These are phyloP conservation scores for Nannizziopsis barbatae DNA, from an alignment of 2,329 filamentous ascomycete species.

Conservation along the genomic window DNA sequence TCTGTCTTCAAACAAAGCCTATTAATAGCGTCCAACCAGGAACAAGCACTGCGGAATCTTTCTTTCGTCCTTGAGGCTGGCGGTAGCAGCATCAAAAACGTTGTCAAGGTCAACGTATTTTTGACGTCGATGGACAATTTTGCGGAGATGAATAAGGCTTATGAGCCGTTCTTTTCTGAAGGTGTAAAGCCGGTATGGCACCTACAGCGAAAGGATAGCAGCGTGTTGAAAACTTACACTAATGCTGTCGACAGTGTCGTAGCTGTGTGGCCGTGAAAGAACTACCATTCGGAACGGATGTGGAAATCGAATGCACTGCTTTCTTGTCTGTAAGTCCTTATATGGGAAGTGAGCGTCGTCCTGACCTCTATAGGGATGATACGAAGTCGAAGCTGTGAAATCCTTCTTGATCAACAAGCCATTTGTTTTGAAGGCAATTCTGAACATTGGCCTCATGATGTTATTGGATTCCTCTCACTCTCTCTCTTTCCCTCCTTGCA, in stretches of 20 bases:
- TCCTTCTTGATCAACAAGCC: not conserved
- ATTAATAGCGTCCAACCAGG: not conserved
- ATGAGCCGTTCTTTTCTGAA: constrained; percentile 50
- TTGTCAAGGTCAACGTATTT: constrained; percentile 58
- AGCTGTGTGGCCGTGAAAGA: constrained; percentile 14
- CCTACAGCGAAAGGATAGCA: no score
- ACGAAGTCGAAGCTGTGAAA: constrained; percentile 3
- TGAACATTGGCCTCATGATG: not conserved
- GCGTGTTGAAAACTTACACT: not conserved
- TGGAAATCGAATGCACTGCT: constrained; percentile 45
- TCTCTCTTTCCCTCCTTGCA: no score
- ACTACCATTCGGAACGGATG: constrained; percentile 11
- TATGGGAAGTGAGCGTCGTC: not conserved
- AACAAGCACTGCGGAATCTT: constrained; percentile 49
- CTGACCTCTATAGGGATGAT: not conserved
- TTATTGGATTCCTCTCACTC: no score
- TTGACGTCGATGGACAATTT: constrained; percentile 56
- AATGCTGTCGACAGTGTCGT: constrained; percentile 41
- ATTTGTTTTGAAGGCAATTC: not conserved
- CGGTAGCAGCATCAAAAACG: constrained; percentile 48
- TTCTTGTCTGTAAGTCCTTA: constrained; percentile 39
- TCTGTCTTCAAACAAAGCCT: not conserved
- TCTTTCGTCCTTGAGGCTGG: constrained; percentile 49
- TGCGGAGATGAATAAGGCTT: constrained; percentile 70
- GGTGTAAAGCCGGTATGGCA: constrained; percentile 11